Percentiles rank a stretch among this genome's conserved stretches.
Conservation (phyloP, 2,329 filamentous ascomycete species). For the Colletotrichum sp. region DNA sequence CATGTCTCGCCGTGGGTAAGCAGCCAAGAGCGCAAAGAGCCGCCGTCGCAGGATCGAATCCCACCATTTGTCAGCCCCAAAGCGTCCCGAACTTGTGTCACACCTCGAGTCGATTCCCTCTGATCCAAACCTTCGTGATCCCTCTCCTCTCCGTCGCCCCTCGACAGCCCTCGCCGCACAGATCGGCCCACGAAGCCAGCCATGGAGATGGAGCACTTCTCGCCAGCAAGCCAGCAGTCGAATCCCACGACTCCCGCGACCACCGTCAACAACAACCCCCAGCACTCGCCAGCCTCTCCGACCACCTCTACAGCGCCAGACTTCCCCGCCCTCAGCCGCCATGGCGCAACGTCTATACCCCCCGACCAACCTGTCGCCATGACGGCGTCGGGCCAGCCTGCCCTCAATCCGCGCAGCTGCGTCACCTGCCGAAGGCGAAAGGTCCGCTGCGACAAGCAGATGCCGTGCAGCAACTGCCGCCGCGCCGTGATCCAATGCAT, state of each 20-base stretch:
- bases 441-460: conserved; percentile 79
- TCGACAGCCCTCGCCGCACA: neutral
- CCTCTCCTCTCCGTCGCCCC: neutral
- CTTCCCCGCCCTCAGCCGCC: conserved; percentile 8
- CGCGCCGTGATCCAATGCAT: conserved; percentile 74
- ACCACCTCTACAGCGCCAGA: neutral
- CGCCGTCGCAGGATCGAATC: neutral
- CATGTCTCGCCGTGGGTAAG: conserved; percentile 1
- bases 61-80: conserved; percentile 11
- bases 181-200: neutral
- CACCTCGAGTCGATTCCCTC: neutral
- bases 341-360: conserved; percentile 18
- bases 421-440: conserved; percentile 62
- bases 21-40: neutral
- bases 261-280: neutral
- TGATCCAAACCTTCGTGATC: neutral
- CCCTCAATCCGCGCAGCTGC: conserved; percentile 53
- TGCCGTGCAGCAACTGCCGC: conserved; percentile 78
- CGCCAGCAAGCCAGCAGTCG: conserved; percentile 11
- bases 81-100: neutral
- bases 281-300: conserved; percentile 15
- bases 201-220: neutral
- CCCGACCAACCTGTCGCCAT: conserved; percentile 21
- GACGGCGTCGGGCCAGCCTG: conserved; percentile 28
- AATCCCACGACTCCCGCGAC: conserved; percentile 7